These are phyloP conservation scores for Melampsora occidentalis DNA, from an alignment of 1,284 basidiomycete genomes.

Conservation along the genomic window DNA sequence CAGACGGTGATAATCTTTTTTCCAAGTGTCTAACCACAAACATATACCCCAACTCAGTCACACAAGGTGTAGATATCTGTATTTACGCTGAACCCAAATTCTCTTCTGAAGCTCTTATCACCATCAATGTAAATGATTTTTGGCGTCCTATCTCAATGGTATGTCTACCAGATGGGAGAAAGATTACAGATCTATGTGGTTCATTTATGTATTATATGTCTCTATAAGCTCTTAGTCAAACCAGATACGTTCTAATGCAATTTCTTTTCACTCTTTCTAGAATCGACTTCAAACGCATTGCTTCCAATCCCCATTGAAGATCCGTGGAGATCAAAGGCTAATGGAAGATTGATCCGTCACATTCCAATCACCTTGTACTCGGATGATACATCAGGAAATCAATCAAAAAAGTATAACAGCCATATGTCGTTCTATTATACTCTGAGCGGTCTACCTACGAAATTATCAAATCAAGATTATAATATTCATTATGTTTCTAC, in stretches of 20 bases:
- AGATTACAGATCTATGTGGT: neutral
- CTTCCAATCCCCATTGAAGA: too few species aligned
- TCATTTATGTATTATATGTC: neutral
- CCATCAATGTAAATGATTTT: neutral
- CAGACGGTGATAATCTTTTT: neutral
- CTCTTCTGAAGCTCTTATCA: neutral
- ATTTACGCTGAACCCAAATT: neutral
- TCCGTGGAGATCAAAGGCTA: too few species aligned
- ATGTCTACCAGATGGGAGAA: neutral
- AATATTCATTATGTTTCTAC: neutral
- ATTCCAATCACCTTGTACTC: too few species aligned
- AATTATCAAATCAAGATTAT: neutral
- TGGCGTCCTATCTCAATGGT: neutral
- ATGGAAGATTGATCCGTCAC: constrained; percentile 28
- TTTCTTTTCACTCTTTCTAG: too few species aligned
- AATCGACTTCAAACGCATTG: too few species aligned
- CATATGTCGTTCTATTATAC: neutral
- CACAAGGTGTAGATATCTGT: neutral
- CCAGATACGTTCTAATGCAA: too few species aligned
- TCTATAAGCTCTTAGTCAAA: neutral
- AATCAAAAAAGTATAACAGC: neutral
- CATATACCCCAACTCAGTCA: neutral
- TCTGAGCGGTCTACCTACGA: neutral
- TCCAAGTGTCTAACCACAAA: neutral
- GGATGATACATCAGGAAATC: constrained; percentile 21